Evolutionary conservation across 108 stramenopile species (phyloP).

Genomic region (Cyclotella choctawhatcheeana): DNA sequence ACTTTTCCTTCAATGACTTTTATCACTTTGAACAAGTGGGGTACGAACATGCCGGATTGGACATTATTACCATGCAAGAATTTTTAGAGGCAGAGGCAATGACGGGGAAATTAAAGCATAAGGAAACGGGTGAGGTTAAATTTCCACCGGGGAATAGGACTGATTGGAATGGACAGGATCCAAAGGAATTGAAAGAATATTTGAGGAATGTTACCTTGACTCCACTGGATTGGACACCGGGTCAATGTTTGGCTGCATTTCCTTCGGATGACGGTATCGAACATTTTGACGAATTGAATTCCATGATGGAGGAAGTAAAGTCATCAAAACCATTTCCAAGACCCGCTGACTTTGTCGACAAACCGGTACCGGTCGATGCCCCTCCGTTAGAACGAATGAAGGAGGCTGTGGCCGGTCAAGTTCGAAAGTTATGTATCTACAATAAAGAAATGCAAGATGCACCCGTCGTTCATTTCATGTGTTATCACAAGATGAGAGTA

Average conservation of each 20-base stretch:
- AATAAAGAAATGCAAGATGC: slow-evolving; percentile 67
- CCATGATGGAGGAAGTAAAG: slow-evolving; percentile 48
- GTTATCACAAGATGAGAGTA: slow-evolving; percentile 50
- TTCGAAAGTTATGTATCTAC: slow-evolving; percentile 73
- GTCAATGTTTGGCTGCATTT: slow-evolving; percentile 79
- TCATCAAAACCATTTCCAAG: slow-evolving; percentile 15
- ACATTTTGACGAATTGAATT: slow-evolving; percentile 58
- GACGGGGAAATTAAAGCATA: slow-evolving; percentile 53
- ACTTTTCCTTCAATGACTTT: slow-evolving; percentile 68
- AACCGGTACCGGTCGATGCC: slow-evolving; percentile 71
- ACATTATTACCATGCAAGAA: slow-evolving; percentile 81
- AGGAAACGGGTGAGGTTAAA: slow-evolving; percentile 54
- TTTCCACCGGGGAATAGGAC: slow-evolving; percentile 78
- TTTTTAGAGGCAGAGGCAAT: slow-evolving; percentile 64
- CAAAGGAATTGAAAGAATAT: slow-evolving; percentile 57
- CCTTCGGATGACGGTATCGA: slow-evolving; percentile 63
- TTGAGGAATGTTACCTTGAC: slow-evolving; percentile 49
- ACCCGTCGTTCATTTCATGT: slow-evolving; percentile 76
- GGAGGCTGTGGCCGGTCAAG: slow-evolving; percentile 63
- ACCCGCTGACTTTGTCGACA: slow-evolving; percentile 32
- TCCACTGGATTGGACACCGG: slow-evolving; percentile 73
- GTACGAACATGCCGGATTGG: slow-evolving; percentile 67
- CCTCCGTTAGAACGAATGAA: slow-evolving; percentile 59
- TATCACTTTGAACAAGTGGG: slow-evolving; percentile 64
- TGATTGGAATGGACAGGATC: slow-evolving; percentile 69